Base-by-base conservation (phyloP, 2,329 filamentous ascomycete genomes). In the Fusarium foetens region DNA sequence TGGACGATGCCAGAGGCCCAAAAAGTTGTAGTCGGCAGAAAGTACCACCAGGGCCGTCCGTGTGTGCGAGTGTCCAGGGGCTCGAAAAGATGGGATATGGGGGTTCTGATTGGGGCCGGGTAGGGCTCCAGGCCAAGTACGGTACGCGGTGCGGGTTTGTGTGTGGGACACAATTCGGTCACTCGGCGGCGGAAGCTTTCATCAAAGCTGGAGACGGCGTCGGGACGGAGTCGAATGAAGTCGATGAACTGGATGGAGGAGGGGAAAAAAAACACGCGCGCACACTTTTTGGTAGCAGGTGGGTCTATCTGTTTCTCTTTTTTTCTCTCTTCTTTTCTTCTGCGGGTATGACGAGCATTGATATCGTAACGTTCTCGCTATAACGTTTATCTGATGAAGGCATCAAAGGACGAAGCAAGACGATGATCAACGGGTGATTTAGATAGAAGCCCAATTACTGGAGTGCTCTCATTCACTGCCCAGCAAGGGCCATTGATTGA, bases 111-210 rank as follows among this genome's bases (percentile, higher is more conserved):
- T 76, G 74, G 74, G 66, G 54, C 68, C 63, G 69, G 61, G 55
- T 75, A 76, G 74, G 74, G 74, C 72, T 76, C 65, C 68, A 58
- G 61, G 58, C 25, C 58, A 41, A 52, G 61, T 49, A 49, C 45
- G 45, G 27, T 62, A 33, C 33, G 38, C 58, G 61, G 58, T 38
- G 59, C 62, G 58, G 70, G 65, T 53, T 73, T 51, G 51, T 66
- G 55, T 68, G 74, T 75, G 73, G 73, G 73, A 76, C 74, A 54
- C 61, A 62, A 61, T 64, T 74, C 71, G 64, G 60, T 61, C 66
- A 52, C 57, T 75, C 71, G 57, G 71, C 58, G 60, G 71, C 59
- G 71, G 71, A 57, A 71, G 53, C 39, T 27, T 35, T 57, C 53
- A 36, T 57, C 53, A 49, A 35, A 57, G 63, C 42, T 71, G 71